Evolutionary conservation across 306 rosid genomes (phyloP).

Genomic region (Quillaja saponaria): DNA sequence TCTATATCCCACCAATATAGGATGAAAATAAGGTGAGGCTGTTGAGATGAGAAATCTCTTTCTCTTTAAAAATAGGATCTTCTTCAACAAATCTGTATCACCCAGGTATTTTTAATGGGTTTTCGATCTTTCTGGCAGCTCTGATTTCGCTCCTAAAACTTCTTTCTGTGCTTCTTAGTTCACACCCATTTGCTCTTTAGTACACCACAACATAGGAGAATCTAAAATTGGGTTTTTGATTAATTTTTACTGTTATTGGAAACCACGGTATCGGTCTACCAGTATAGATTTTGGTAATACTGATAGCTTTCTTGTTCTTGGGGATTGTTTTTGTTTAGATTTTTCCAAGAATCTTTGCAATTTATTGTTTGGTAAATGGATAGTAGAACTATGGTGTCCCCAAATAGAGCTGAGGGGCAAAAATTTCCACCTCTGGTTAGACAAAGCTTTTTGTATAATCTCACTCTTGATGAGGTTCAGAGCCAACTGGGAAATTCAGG

Average conservation of each 20-base stretch:
- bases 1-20: slow-evolving; percentile 39
- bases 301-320: slow-evolving; percentile 1
- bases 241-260: too few relatives aligned
- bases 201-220: background rate
- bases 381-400: slow-evolving; percentile 32
- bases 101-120: background rate
- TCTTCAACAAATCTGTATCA: slow-evolving; percentile 22
- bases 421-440: slow-evolving; percentile 23
- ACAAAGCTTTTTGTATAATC: slow-evolving; percentile 30
- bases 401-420: slow-evolving; percentile 31
- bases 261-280: too few relatives aligned
- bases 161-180: background rate
- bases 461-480: slow-evolving; percentile 36
- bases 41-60: slow-evolving; percentile 31
- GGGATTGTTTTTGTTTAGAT: too few relatives aligned
- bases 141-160: slow-evolving; percentile 33
- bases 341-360: background rate
- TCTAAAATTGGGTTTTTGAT: too few relatives aligned
- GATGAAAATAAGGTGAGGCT: slow-evolving; percentile 36
- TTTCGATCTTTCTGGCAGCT: slow-evolving; percentile 42
- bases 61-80: slow-evolving; percentile 34
- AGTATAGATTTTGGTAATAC: background rate
- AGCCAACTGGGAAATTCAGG: slow-evolving; percentile 36
- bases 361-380: slow-evolving; percentile 13
- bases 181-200: background rate